Base-by-base conservation (phyloP, 2,329 filamentous ascomycete genomes). In the Parafenestella ontariensis region DNA sequence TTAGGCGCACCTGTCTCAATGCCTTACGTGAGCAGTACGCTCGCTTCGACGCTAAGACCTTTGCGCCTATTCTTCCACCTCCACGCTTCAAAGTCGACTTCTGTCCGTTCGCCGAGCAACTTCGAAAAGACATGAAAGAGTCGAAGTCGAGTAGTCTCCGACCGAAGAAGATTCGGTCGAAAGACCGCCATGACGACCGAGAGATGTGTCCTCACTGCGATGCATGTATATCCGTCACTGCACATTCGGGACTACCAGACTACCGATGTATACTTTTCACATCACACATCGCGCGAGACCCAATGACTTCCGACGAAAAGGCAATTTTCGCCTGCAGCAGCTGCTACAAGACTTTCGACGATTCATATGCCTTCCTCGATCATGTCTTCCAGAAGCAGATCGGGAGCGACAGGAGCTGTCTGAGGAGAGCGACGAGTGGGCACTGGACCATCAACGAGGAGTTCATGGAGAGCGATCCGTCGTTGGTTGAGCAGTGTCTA, bases 331-430 rank as follows among this genome's bases (percentile, higher is more conserved):
- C 72, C 0, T 75, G 72, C 50, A 68, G 62, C 13, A 68, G 70
- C 54, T 75, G 72, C 52, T 72, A 75, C 62, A 75, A 75, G 47
- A 66, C 58, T 1, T 73, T 74, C 17, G 60, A 68, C 21, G 70
- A 73, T 28, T 72, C 70, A 10, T 75, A 74, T 51, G 70, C 66
- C 15, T 75, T 73, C 52, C 62, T 75, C 2, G 72, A 75, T 23
- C 72, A 75, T 36, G 53, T 68, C 3, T 74, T 72, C 46, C 72
- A 74, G 51, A 72, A 69, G 47, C 66, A 73, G 33, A 69, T 69
- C 33, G 68, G 70, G 5, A 72, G 68, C 40, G 70, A 72, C 8
- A 46, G 61, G 8, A 73, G 69, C 42, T 75, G 72, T 46, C 50
- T 69, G 41, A 60, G 61, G 23, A 45, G 64, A 26, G 64, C 62